These are phyloP conservation scores for Cubamyces sp. DNA, from an alignment of 768 basidiomycete genomes.

Conservation along the genomic window DNA sequence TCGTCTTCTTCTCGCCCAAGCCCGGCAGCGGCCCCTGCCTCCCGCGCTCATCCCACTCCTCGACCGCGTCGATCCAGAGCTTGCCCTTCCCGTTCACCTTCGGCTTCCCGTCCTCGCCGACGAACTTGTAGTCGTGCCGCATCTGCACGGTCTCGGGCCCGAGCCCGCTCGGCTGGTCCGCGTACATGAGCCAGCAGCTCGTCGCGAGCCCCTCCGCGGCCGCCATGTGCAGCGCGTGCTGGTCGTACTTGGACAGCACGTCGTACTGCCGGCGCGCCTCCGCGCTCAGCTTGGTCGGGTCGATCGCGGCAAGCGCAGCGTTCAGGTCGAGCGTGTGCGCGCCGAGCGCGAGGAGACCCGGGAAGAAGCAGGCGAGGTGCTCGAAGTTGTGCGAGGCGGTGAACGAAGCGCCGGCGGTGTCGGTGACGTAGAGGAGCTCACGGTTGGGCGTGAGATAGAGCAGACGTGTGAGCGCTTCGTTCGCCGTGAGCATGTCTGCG, in stretches of 20 bases:
- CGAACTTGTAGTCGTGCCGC: conserved; percentile 4
- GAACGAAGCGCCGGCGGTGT: conserved; percentile 39
- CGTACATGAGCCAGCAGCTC: conserved; percentile 72
- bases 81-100: conserved; percentile 17
- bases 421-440: conserved; percentile 70
- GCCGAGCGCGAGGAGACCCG: conserved; percentile 75
- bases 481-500: conserved; percentile 64
- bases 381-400: conserved; percentile 59
- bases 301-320: conserved; percentile 46
- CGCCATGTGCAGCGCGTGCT: conserved; percentile 72
- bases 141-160: conserved; percentile 65
- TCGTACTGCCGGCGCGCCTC: conserved; percentile 37
- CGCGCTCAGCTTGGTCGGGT: conserved; percentile 42
- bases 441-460: conserved; percentile 70
- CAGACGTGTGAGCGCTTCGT: conserved; percentile 63
- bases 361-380: conserved; percentile 79
- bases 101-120: background rate
- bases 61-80: conserved; percentile 57
- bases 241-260: conserved; percentile 48
- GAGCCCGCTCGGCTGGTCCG: conserved; percentile 69
- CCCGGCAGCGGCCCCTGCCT: conserved; percentile 54
- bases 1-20: conserved; percentile 45
- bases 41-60: conserved; percentile 43
- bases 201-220: conserved; percentile 77
- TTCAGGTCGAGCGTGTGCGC: conserved; percentile 58